phyloP scores from a whole-genome alignment of 225 moss, liverwort and hornwort species.

The Sphagnum tenellum region DNA sequence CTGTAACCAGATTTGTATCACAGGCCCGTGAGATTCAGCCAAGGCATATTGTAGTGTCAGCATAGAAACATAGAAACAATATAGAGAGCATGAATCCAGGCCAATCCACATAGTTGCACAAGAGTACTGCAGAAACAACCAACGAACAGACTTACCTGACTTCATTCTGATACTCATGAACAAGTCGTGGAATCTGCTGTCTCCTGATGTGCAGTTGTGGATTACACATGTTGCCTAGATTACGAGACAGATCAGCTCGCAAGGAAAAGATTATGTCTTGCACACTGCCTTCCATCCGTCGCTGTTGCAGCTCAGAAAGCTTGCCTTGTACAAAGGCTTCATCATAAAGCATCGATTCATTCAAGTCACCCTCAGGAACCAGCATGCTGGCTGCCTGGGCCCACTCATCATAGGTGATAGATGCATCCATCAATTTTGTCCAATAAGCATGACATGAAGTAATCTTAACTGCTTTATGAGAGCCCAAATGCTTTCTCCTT shows the following conservation, averaged over 20 bases:
- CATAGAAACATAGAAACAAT: background rate
- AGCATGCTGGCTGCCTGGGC: slow-evolving; percentile 45
- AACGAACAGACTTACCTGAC: slow-evolving; percentile 20
- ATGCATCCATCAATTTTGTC: slow-evolving; percentile 34
- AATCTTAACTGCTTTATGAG: background rate
- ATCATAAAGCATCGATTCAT: slow-evolving; percentile 32
- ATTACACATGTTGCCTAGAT: slow-evolving; percentile 51
- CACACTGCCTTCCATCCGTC: slow-evolving; percentile 31
- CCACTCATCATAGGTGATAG: slow-evolving; percentile 53
- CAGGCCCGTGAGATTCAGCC: no score
- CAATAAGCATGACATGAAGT: slow-evolving; percentile 8
- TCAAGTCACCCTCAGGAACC: slow-evolving; percentile 4
- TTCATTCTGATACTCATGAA: slow-evolving; percentile 47
- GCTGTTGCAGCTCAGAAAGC: slow-evolving; percentile 35
- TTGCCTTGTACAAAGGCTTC: slow-evolving; percentile 42
- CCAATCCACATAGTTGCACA: no score
- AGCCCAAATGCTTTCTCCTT: background rate
- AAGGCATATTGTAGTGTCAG: background rate
- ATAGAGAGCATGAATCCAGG: no score
- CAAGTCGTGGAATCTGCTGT: slow-evolving; percentile 30
- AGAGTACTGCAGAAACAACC: no score
- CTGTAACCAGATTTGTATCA: slow-evolving; percentile 10
- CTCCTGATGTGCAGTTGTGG: slow-evolving; percentile 37
- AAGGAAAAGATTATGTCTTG: slow-evolving; percentile 47
- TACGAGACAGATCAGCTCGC: slow-evolving; percentile 45